These are phyloP conservation scores for Trichoderma koningii DNA, from an alignment of 2,329 filamentous ascomycete genomes.

Conservation along the genomic window DNA sequence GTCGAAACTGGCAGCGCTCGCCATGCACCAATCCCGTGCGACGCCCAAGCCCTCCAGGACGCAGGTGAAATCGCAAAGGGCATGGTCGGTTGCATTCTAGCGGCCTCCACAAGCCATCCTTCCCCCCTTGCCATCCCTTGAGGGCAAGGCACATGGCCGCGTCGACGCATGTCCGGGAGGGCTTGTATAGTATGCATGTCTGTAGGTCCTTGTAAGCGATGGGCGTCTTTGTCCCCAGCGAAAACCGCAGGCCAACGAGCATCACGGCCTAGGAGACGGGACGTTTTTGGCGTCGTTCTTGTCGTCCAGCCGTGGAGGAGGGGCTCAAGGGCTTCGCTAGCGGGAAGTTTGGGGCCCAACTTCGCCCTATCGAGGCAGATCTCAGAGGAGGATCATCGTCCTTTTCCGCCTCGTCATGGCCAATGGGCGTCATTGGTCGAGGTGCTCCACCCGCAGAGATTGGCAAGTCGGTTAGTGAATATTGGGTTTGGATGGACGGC, in stretches of 20 bases:
- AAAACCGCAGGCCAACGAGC: background rate
- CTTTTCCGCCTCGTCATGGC: conserved; percentile 18
- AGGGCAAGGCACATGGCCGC: conserved; percentile 23
- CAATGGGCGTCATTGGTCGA: conserved; percentile 14
- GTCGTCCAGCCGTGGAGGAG: conserved; percentile 11
- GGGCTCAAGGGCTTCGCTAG: conserved; percentile 2
- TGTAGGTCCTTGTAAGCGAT: conserved; percentile 7
- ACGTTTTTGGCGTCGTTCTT: conserved; percentile 6
- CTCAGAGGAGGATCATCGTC: conserved; percentile 20
- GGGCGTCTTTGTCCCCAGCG: background rate
- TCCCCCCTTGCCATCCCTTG: background rate
- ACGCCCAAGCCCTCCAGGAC: conserved; percentile 18
- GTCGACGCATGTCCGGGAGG: background rate
- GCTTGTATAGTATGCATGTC: too few relatives aligned
- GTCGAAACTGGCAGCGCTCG: conserved; percentile 5
- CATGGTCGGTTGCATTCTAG: conserved; percentile 7
- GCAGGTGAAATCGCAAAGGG: conserved; percentile 26
- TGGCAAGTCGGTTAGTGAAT: background rate
- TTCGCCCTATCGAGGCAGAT: conserved; percentile 25
- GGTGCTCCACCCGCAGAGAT: conserved; percentile 19
- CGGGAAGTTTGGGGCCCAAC: background rate
- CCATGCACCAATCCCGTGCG: conserved; percentile 24
- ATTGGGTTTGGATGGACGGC: background rate
- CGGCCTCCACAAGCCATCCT: background rate
- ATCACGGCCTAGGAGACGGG: conserved; percentile 11